Base-by-base conservation (phyloP, 2,329 filamentous ascomycete genomes). In the Monilinia polystroma region DNA sequence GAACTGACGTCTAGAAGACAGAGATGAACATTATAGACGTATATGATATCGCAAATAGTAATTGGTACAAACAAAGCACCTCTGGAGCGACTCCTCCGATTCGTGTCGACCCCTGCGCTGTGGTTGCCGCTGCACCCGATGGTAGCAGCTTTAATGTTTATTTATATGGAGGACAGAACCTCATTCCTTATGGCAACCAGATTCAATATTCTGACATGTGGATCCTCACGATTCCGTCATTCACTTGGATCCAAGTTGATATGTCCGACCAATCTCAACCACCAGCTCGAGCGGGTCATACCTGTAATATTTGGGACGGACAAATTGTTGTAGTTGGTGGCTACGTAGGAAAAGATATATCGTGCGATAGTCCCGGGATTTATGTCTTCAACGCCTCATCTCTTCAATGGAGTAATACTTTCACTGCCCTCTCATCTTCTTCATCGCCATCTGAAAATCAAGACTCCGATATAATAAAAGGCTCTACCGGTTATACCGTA, bases 91-190 rank as follows among this genome's bases (percentile, higher is more conserved):
- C 82, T 4, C 88, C 89, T 0, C 79, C 83, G 0, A 86, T 89
- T 63, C 84, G 90, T 26, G 89, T 92, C 29, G 90, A 92, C 73
- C 87, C 88, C 0, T 92, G 89, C 73, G 87, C 89, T 14, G 87
- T 88, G 0, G 84, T 90, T 23, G 88, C 86, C 53, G 86, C 87
- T 20, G 87, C 88, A 14, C 84, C 89, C 8, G 89, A 91, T 73
- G 90, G 89, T 11, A 89, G 87, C 23, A 90, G 87, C 38, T 91
- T 91, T 74, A 90, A 93, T 73, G 83, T 93, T 55, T 92, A 93
- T 78, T 84, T 93, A 79, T 93, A 90, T 73, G 90, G 89, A 16
- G 90, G 90, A 0, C 90, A 93, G 75, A 90, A 90, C 70, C 80
- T 93, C 0, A 81, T 85, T 35, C 89, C 90, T 0, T 84, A 82